Conservation (phyloP, 139 green algal species). For the Chlamydomonas schloesseri region DNA sequence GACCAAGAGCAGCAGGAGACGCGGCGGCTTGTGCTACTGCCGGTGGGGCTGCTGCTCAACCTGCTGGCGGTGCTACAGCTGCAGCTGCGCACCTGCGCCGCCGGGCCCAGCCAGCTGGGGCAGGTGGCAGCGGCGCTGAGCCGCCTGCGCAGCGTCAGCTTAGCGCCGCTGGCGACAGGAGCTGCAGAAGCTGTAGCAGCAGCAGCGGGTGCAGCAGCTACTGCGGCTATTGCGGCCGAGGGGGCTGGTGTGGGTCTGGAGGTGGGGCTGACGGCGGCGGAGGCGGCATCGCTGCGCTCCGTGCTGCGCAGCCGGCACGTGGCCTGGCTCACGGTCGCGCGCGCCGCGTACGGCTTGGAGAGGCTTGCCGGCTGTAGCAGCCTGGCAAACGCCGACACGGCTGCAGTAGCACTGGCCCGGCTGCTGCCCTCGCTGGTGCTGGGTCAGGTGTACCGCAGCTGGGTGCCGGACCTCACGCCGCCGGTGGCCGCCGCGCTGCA, state of each 20-base stretch:
- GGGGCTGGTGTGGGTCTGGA: no score
- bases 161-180: no score
- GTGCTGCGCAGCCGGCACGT: background rate
- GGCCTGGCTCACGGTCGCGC: background rate
- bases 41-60: background rate
- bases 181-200: background rate
- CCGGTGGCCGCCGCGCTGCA: background rate
- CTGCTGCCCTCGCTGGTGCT: slow-evolving; percentile 5
- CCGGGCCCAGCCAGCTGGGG: background rate
- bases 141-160: background rate
- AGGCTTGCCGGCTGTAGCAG: no score
- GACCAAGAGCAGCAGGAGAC: background rate
- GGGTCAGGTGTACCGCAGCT: background rate
- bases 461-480: background rate
- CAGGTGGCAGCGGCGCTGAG: background rate
- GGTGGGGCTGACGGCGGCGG: background rate
- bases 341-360: background rate
- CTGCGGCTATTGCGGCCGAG: no score
- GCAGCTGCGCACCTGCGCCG: slow-evolving; percentile 12
- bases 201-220: no score
- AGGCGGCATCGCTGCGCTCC: no score
- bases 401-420: background rate
- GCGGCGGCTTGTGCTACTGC: background rate
- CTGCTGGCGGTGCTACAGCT: slow-evolving; percentile 11
- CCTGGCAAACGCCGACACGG: no score